A percentile compares a stretch with the other conserved stretches of the same genome.
These are phyloP conservation scores for Coffea canephora DNA, from an alignment of 257 asterid species.

Conservation along the genomic window DNA sequence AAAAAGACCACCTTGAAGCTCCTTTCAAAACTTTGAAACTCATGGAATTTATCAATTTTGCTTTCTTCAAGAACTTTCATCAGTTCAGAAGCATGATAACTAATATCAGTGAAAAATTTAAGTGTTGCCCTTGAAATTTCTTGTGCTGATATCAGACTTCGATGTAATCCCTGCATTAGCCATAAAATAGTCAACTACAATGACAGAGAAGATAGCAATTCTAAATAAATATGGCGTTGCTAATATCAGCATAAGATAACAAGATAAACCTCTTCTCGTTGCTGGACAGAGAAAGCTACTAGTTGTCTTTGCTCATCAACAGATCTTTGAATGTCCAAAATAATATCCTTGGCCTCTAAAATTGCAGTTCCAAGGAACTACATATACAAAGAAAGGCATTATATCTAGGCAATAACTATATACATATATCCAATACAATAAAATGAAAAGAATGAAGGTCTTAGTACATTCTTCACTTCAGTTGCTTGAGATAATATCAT, in stretches of 20 bases:
- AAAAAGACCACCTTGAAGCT: constrained; percentile 50
- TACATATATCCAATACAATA: neutral
- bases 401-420: constrained; percentile 1
- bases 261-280: constrained; percentile 56
- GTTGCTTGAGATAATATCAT: constrained; percentile 44
- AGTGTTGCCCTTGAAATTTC: constrained; percentile 62
- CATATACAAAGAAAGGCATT: constrained; percentile 13
- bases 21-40: constrained; percentile 53
- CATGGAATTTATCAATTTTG: constrained; percentile 42
- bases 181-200: constrained; percentile 4
- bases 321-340: constrained; percentile 52
- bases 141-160: constrained; percentile 57
- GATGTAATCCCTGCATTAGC: constrained; percentile 49
- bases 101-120: constrained; percentile 55
- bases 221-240: neutral
- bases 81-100: constrained; percentile 53
- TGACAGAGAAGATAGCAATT: constrained; percentile 5
- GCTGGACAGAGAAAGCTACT: constrained; percentile 59
- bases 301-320: constrained; percentile 52
- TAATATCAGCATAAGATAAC: constrained; percentile 3
- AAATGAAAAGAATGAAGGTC: neutral
- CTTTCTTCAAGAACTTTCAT: constrained; percentile 53
- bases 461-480: constrained; percentile 57
- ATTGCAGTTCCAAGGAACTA: constrained; percentile 56
- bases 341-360: constrained; percentile 58